Evolutionary conservation across 2,329 filamentous ascomycete species (phyloP), one percentile per base, ranked within the genome.

Genomic region (Calycina marina): DNA sequence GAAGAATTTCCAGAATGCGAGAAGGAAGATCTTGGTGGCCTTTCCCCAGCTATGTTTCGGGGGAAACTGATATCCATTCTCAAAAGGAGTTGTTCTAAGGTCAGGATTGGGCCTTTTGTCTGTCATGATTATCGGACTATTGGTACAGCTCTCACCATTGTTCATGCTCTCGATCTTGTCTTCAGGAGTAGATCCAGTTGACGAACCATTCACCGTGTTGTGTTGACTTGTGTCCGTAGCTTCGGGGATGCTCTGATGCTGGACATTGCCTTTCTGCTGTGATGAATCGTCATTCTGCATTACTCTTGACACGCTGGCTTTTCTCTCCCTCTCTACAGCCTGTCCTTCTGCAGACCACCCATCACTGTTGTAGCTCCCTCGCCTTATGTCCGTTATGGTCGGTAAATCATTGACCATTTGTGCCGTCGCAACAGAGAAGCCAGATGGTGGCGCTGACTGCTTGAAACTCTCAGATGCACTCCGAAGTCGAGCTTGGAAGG

Each of bases 1-100:
- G 45, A 79, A 70, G 59, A 83, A 93, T 32, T 70, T 67, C 71
- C 72, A 77, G 49, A 80, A 82, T 0, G 69, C 65, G 16, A 63
- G 58, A 9, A 74, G 48, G 2, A 67, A 70, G 32, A 73, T 69
- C 13, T 54, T 58, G 2, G 70, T 68, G 2, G 73, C 67, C 36
- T 72, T 67, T 20, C 59, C 64, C 59, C 67, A 71, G 0, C 71
- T 57, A 45, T 72, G 70, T 34, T 63, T 69, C 4, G 69, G 72
- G 14, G 69, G 71, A 44, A 75, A 76, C 47, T 77, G 67, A 45
- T 77, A 77, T 25, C 72, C 70, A 46, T 77, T 77, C n/a, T 63
- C 58, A 40, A 69, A 73, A 20, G 34, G 61, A 49, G 38, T 42
- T 4, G 47, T 35, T 56, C 59, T 27, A 22, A n/a, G 8, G 8